Conservation (phyloP, 2,329 filamentous ascomycete genomes). For the Huntiella savannae region DNA sequence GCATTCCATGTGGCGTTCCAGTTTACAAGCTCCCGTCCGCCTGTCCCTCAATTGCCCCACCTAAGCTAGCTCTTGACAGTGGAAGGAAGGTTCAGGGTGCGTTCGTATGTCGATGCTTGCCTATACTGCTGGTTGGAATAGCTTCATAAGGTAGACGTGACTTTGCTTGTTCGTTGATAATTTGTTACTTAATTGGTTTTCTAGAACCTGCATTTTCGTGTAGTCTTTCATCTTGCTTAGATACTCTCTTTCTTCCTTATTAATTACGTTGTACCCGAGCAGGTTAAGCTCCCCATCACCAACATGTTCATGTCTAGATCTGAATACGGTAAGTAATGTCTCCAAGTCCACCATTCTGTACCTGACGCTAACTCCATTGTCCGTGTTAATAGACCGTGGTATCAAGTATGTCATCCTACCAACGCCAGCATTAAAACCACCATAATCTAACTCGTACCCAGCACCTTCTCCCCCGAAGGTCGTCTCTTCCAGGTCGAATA, state of each 20-base stretch:
- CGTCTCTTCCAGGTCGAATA: slow-evolving; percentile 99
- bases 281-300: slow-evolving; percentile 14
- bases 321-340: slow-evolving; percentile 70
- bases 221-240: not conserved
- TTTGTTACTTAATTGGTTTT: not conserved
- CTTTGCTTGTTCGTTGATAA: not conserved
- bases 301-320: slow-evolving; percentile 99
- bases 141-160: not conserved
- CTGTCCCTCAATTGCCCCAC: slow-evolving; percentile 3
- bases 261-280: not conserved
- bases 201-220: not conserved
- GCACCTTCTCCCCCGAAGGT: slow-evolving; percentile 98
- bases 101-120: slow-evolving; percentile 9
- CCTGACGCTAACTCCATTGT: slow-evolving; percentile 4
- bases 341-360: not conserved
- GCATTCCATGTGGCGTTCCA: not conserved
- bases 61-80: not conserved
- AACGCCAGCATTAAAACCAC: slow-evolving; percentile 1
- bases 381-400: slow-evolving; percentile 55
- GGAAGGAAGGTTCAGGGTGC: not conserved
- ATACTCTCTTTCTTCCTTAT: not conserved
- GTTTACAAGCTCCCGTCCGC: not conserved
- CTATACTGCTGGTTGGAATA: not conserved
- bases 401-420: slow-evolving; percentile 56
- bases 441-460: slow-evolving; percentile 18